Conservation (phyloP, 208 protist genomes). For the Trypanosomatidae sp. region DNA sequence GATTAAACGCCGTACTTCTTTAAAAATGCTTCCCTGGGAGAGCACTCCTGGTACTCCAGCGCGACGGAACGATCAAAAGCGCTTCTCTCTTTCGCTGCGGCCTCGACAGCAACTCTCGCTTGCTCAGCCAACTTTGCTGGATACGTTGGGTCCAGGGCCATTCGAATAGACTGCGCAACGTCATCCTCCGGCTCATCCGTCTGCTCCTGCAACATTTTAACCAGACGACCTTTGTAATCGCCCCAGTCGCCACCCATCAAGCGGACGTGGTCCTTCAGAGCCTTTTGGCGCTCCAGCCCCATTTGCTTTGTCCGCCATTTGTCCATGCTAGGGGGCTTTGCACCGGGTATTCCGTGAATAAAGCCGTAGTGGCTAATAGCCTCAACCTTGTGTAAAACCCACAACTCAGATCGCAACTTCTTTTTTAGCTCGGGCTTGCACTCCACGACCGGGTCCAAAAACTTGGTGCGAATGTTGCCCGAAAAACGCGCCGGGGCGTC, state of each 20-base stretch:
- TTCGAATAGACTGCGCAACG: conserved; percentile 72
- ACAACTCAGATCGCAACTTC: conserved; percentile 79
- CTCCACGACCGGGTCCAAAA: conserved; percentile 24
- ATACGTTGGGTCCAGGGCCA: conserved; percentile 83
- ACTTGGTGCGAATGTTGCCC: conserved; percentile 27
- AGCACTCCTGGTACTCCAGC: conserved; percentile 33
- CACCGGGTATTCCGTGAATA: conserved; percentile 84
- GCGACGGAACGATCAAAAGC: conserved; percentile 64
- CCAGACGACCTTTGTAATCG: conserved; percentile 76
- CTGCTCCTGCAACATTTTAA: conserved; percentile 75
- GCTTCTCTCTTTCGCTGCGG: conserved; percentile 27
- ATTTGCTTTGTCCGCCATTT: conserved; percentile 20
- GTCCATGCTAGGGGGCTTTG: conserved; percentile 57
- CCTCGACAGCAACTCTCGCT: conserved; percentile 43
- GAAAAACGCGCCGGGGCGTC: conserved; percentile 62
- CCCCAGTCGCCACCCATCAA: conserved; percentile 83
- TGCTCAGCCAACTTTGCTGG: conserved; percentile 56
- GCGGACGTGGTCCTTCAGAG: conserved; percentile 58
- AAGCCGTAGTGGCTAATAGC: conserved; percentile 72
- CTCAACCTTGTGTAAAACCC: conserved; percentile 83
- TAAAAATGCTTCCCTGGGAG: conserved; percentile 68
- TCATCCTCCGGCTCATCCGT: conserved; percentile 80
- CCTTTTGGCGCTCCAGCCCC: conserved; percentile 29
- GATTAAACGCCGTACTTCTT: no score
- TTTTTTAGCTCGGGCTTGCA: conserved; percentile 22